Base-by-base conservation (phyloP, 139 green algal genomes). In the Asterochloris sp. region DNA sequence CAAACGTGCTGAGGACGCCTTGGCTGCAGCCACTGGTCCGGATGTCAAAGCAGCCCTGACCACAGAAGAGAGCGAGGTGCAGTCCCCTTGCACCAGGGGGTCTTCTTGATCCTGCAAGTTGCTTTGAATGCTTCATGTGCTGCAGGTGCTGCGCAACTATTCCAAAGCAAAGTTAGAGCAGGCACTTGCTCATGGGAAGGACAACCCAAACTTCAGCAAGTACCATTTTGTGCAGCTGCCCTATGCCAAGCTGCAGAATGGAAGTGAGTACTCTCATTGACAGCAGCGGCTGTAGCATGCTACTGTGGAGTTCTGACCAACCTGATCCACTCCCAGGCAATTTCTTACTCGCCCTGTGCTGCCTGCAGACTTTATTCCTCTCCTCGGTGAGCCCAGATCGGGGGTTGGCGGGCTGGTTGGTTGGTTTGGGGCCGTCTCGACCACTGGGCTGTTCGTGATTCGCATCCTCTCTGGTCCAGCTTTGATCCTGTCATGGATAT, bases 201-300 rank as follows among this genome's bases (percentile, higher is more conserved):
- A 14, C 60, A 80, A 80, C 60, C 60, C 67, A 62, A 61, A 80
- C 61, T 80, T 69, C 21, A 62, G 68, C 61, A 69, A 47, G 23
- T 80, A 80, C 23, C 67, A 38, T 62, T 80, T 80, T 69, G 76
- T 80, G 0, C 76, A 80, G 61, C 60, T 80, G 76, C 76, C 76
- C 24, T 80, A 80, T 21, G 76, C 76, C 27, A 80, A 80, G 61
- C 76, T 80, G 21, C 76, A 80, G 24, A 80, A 80, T 29, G 76
- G 76, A 80, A 80, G 76, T 80, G 28, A 80, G 76, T 24, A 61
- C 26, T 80, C 54, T 69, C 29, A n/a, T 54, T 54, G 38, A 54
- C 38, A 54, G 38, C 38, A 2, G 38, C 38, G 38, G 38, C 2
- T 54, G 38, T 10, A 54, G 6, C 38, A 54, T 54, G 38, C 38